Percentiles rank a stretch among this genome's conserved stretches.
Conservation (phyloP, 768 basidiomycete genomes). For the Rubroboletus satanas region DNA sequence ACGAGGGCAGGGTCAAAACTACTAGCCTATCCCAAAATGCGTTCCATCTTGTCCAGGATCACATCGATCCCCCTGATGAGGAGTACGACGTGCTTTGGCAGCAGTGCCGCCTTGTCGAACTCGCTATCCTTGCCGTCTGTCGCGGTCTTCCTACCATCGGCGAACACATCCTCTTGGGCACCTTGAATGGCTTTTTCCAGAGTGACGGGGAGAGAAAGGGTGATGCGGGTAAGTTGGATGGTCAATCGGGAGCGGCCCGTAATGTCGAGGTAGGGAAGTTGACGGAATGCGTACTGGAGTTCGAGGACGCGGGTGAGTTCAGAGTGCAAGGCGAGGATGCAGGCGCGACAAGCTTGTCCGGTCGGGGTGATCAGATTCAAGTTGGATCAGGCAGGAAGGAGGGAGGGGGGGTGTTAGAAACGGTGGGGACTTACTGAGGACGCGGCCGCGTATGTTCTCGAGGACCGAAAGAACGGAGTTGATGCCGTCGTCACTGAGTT, state of each 20-base stretch:
- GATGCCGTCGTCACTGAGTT: constrained; percentile 75
- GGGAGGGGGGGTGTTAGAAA: neutral
- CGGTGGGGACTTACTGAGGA: constrained; percentile 51
- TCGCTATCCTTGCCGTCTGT: constrained; percentile 12
- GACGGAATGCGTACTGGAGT: constrained; percentile 70
- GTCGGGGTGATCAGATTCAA: neutral
- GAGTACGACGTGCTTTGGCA: constrained; percentile 56
- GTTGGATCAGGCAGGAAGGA: no score
- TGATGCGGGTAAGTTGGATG: constrained; percentile 73
- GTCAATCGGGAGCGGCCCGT: constrained; percentile 71
- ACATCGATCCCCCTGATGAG: constrained; percentile 61
- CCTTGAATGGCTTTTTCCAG: constrained; percentile 66
- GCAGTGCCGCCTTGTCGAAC: constrained; percentile 32
- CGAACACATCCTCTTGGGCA: constrained; percentile 12
- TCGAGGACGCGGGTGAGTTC: constrained; percentile 79
- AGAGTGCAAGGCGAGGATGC: constrained; percentile 66
- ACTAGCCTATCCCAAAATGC: constrained; percentile 33
- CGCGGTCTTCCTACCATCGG: constrained; percentile 2
- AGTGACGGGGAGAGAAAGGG: constrained; percentile 67
- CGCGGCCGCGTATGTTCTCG: constrained; percentile 65
- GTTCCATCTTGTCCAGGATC: constrained; percentile 66
- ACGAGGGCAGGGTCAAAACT: neutral
- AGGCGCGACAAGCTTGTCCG: constrained; percentile 64
- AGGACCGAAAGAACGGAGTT: constrained; percentile 69
- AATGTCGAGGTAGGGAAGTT: constrained; percentile 75